A percentile compares a stretch with the other conserved stretches of the same genome.
phyloP scores from a whole-genome alignment of 2,329 filamentous ascomycete species.

The Stachybotrys echinatus region DNA sequence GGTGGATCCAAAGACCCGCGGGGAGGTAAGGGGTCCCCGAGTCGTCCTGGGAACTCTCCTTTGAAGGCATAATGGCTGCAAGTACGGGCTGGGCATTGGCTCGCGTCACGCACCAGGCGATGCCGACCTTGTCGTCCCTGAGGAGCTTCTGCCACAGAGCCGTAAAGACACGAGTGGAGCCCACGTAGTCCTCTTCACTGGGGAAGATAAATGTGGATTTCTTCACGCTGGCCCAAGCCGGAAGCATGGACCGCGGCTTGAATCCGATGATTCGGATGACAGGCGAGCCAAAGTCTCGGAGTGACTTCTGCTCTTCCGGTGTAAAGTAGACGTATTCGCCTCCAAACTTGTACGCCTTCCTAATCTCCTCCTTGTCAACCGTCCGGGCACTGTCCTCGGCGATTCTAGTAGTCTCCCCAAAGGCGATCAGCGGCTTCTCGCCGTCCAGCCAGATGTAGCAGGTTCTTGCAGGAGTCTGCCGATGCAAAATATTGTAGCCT shows the following conservation, averaged over 20 bases:
- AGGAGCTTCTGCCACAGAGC: constrained; percentile 85
- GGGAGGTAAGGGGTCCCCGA: constrained; percentile 67
- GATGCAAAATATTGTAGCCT: constrained; percentile 84
- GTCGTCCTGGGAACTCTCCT: constrained; percentile 57
- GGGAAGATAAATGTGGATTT: constrained; percentile 93
- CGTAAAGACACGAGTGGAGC: constrained; percentile 88
- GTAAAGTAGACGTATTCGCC: constrained; percentile 85
- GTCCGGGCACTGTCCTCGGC: constrained; percentile 72
- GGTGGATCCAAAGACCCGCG: constrained; percentile 82
- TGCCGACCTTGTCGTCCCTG: constrained; percentile 70
- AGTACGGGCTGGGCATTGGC: constrained; percentile 74
- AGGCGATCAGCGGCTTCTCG: constrained; percentile 77
- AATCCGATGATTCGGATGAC: constrained; percentile 89
- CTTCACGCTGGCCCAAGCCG: constrained; percentile 78
- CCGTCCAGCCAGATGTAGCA: constrained; percentile 85
- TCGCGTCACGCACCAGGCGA: constrained; percentile 87
- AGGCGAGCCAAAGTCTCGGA: constrained; percentile 77
- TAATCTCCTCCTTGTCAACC: constrained; percentile 75
- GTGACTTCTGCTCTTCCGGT: constrained; percentile 71
- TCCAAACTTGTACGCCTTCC: constrained; percentile 94
- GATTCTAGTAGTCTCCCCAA: constrained; percentile 66
- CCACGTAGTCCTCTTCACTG: constrained; percentile 82
- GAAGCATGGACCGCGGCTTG: constrained; percentile 71
- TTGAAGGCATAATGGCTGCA: constrained; percentile 75
- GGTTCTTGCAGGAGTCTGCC: constrained; percentile 72